A percentile compares a stretch with the other conserved stretches of the same genome.
Conservation (phyloP, 106 monocot species). For the Posidonia australis region DNA sequence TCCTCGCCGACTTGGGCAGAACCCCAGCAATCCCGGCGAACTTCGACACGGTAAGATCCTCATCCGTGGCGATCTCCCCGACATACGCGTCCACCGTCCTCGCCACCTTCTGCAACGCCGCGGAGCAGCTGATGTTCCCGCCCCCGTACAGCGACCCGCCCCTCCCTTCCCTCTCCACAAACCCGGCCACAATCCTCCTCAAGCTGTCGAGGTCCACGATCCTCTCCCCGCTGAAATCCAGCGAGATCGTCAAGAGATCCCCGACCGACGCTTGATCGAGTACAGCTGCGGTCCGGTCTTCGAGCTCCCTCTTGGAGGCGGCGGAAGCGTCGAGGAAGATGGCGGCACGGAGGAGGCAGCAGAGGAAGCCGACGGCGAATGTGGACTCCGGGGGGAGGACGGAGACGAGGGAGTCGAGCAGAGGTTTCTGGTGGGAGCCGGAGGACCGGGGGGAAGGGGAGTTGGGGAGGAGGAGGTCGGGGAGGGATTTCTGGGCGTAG, state of each 20-base stretch:
- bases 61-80: constrained; percentile 69
- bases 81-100: constrained; percentile 45
- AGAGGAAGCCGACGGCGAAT: constrained; percentile 57
- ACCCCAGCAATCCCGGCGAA: constrained; percentile 55
- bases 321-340: constrained; percentile 25
- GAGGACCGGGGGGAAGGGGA: constrained; percentile 21
- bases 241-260: constrained; percentile 47
- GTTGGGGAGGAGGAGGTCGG: constrained; percentile 14
- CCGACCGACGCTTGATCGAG: constrained; percentile 44
- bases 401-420: constrained; percentile 19
- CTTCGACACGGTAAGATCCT: constrained; percentile 46
- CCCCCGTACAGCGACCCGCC: constrained; percentile 24
- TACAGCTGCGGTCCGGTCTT: constrained; percentile 24
- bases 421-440: neutral
- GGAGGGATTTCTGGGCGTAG: constrained; percentile 41
- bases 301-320: constrained; percentile 35
- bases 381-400: constrained; percentile 4
- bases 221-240: constrained; percentile 42
- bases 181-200: constrained; percentile 35
- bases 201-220: constrained; percentile 50
- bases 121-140: constrained; percentile 15
- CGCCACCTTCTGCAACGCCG: constrained; percentile 45
- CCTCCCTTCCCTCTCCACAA: constrained; percentile 41
- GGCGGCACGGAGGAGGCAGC: constrained; percentile 57
- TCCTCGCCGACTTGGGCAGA: constrained; percentile 43